Conservation (phyloP, 108 stramenopile species). For the Fistulifera solaris region DNA sequence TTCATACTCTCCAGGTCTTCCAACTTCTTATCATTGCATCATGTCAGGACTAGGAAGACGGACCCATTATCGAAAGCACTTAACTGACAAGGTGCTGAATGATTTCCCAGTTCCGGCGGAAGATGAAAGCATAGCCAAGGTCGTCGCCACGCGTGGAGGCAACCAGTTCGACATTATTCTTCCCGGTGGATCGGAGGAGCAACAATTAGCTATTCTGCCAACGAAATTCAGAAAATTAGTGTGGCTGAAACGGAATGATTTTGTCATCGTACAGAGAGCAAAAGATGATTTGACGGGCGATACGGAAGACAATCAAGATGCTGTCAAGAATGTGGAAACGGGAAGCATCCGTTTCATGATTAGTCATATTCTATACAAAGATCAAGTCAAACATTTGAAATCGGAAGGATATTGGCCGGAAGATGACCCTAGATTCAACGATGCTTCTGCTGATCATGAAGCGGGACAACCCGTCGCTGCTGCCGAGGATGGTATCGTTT, state of each 20-base stretch:
- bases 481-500: constrained; percentile 40
- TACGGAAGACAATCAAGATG: constrained; percentile 6
- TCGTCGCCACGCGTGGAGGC: constrained; percentile 72
- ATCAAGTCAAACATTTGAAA: constrained; percentile 91
- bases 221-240: constrained; percentile 94
- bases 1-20: too few relatives aligned
- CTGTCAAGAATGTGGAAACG: constrained; percentile 13
- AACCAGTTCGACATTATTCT: constrained; percentile 77
- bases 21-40: constrained; percentile 6
- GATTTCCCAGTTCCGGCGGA: constrained; percentile 57
- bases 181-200: constrained; percentile 9
- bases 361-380: constrained; percentile 88
- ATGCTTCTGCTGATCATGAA: constrained; percentile 8
- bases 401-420: constrained; percentile 79
- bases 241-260: constrained; percentile 95
- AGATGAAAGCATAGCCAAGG: constrained; percentile 64
- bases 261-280: constrained; percentile 74
- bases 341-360: constrained; percentile 58
- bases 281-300: constrained; percentile 15
- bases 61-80: constrained; percentile 79
- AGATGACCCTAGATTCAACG: constrained; percentile 37
- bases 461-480: constrained; percentile 11
- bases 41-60: constrained; percentile 63
- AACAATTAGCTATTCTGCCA: constrained; percentile 81
- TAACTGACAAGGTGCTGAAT: constrained; percentile 72